A percentile compares a stretch with the other conserved stretches of the same genome.
Conservation (phyloP, 1,139 yeast genomes). For the Scheffersomyces parashehatae region DNA sequence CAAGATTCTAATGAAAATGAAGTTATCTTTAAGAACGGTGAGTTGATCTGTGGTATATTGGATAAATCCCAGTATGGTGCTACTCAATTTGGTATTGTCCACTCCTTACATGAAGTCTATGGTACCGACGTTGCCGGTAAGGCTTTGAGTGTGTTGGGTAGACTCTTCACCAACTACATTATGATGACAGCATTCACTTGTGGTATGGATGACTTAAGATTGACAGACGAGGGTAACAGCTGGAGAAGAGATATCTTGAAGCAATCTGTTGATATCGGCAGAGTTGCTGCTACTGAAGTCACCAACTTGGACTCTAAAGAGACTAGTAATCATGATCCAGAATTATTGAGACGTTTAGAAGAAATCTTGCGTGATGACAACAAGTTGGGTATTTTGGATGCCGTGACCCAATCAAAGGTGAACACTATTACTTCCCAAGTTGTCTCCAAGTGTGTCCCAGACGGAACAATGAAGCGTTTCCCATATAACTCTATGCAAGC, state of each 20-base stretch:
- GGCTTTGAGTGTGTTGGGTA: conserved; percentile 84
- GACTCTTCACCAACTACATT: conserved; percentile 91
- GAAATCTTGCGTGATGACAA: conserved; percentile 93
- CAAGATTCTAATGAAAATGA: conserved; percentile 77
- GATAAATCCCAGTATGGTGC: conserved; percentile 99
- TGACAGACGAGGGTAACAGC: conserved; percentile 85
- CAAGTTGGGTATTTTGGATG: conserved; percentile 92
- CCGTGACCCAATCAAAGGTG: conserved; percentile 92
- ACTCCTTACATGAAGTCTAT: conserved; percentile 92
- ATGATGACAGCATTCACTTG: conserved; percentile 95
- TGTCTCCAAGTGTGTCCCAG: conserved; percentile 93
- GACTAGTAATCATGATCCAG: conserved; percentile 58
- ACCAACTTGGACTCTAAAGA: conserved; percentile 72
- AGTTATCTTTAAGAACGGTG: conserved; percentile 85
- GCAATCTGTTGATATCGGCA: conserved; percentile 78
- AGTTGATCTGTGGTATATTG: conserved; percentile 83
- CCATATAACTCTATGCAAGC: conserved; percentile 98
- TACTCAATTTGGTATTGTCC: conserved; percentile 94
- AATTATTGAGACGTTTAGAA: conserved; percentile 82
- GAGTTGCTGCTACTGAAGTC: conserved; percentile 92
- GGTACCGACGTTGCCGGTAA: conserved; percentile 92
- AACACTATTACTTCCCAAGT: conserved; percentile 90
- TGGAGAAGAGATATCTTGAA: conserved; percentile 85
- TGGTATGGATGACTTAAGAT: conserved; percentile 98
- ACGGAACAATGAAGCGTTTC: conserved; percentile 91